Percentiles rank a stretch among this genome's conserved stretches.
These are phyloP conservation scores for Pontederia paniculata DNA, from an alignment of 176 grass and related monocot genomes.

Conservation along the genomic window DNA sequence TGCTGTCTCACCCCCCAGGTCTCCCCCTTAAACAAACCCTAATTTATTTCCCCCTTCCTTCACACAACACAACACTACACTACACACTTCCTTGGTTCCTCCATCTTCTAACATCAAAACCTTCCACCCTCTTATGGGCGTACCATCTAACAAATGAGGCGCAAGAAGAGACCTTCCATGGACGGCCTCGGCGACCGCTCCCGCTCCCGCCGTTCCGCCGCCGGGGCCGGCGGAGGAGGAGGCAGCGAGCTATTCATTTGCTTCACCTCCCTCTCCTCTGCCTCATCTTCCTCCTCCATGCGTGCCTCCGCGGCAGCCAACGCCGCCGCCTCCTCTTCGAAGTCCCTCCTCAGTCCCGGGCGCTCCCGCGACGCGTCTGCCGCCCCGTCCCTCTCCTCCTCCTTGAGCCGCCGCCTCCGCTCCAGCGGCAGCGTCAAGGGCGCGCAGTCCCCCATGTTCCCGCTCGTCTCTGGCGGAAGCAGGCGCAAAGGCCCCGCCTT, in stretches of 20 bases:
- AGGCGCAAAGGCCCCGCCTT: constrained; percentile 19
- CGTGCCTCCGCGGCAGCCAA: constrained; percentile 12
- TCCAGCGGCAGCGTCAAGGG: constrained; percentile 86
- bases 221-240: constrained; percentile 3
- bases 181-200: background rate
- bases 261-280: constrained; percentile 34
- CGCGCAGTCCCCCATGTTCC: constrained; percentile 94
- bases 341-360: constrained; percentile 55
- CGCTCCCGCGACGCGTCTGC: constrained; percentile 27
- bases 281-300: constrained; percentile 13
- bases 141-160: background rate
- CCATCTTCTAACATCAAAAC: too few relatives aligned
- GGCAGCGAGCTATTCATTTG: constrained; percentile 58
- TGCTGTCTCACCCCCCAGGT: too few relatives aligned
- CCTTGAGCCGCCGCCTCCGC: constrained; percentile 59
- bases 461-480: constrained; percentile 27
- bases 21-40: too few relatives aligned
- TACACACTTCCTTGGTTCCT: background rate
- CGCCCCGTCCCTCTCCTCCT: constrained; percentile 46
- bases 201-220: background rate
- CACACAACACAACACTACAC: background rate
- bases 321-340: constrained; percentile 17
- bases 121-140: background rate
- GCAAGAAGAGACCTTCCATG: constrained; percentile 1
- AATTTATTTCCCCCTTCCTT: too few relatives aligned